phyloP scores from a whole-genome alignment of 2,329 filamentous ascomycete species.

The Neonectria faginata region DNA sequence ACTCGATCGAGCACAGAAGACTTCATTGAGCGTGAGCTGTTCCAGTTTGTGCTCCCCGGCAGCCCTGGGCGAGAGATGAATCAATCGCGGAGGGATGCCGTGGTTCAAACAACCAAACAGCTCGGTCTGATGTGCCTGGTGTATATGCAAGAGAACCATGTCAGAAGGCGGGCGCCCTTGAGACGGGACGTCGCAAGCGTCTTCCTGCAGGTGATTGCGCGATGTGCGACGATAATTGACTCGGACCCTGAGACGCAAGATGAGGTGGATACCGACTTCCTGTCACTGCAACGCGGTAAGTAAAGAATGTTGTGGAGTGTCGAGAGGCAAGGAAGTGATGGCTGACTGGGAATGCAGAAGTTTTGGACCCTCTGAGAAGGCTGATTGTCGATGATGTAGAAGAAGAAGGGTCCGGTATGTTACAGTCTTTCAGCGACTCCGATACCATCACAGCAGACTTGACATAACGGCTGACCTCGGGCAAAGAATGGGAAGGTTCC shows the following conservation, averaged over 20 bases:
- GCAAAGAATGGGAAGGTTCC: constrained; percentile 67
- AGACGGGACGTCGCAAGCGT: constrained; percentile 55
- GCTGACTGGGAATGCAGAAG: constrained; percentile 45
- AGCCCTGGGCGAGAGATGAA: constrained; percentile 46
- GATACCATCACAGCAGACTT: constrained; percentile 44
- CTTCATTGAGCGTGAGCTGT: constrained; percentile 59
- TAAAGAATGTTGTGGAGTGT: not conserved
- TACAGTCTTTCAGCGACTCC: constrained; percentile 44
- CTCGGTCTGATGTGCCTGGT: constrained; percentile 60
- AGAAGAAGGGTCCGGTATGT: constrained; percentile 70
- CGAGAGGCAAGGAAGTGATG: not conserved
- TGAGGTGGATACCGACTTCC: constrained; percentile 48
- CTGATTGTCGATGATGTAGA: constrained; percentile 69
- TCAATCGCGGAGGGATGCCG: constrained; percentile 40
- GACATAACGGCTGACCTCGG: constrained; percentile 41
- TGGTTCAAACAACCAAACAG: constrained; percentile 46
- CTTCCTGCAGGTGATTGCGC: constrained; percentile 57
- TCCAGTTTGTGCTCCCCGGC: constrained; percentile 48
- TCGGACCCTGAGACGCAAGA: constrained; percentile 47
- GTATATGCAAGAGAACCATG: constrained; percentile 61
- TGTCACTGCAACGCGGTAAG: constrained; percentile 45
- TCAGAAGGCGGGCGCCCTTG: constrained; percentile 56
- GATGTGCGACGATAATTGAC: constrained; percentile 57
- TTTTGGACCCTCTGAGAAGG: constrained; percentile 62
- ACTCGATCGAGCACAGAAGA: constrained; percentile 57